Conservation (phyloP, 495 filamentous ascomycete genomes). For the Thermothielavioides terrestris region DNA sequence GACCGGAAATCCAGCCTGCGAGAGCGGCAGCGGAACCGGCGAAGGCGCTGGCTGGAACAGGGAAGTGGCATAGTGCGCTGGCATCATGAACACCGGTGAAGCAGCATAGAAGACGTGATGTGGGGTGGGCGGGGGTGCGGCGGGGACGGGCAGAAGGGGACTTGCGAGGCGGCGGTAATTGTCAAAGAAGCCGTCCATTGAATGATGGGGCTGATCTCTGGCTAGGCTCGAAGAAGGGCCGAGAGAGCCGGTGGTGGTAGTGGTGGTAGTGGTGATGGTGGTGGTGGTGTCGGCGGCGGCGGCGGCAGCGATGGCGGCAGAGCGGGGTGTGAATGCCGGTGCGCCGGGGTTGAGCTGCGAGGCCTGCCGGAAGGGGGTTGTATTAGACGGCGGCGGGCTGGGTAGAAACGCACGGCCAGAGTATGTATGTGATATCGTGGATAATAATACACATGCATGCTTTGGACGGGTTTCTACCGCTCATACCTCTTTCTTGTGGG, state of each 20-base stretch:
- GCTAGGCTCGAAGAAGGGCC: constrained; percentile 8
- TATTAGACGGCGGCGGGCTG: constrained; percentile 8
- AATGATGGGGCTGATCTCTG: constrained; percentile 1
- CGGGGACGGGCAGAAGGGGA: not conserved
- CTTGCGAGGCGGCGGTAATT: not conserved
- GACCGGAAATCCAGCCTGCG: not conserved
- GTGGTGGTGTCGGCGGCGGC: not conserved
- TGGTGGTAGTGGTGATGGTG: constrained; percentile 2
- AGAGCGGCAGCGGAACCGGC: not conserved
- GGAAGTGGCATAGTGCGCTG: constrained; percentile 4
- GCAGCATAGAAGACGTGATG: constrained; percentile 5
- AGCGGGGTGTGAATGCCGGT: constrained; percentile 45
- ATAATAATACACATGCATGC: constrained; percentile 19
- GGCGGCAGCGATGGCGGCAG: not conserved
- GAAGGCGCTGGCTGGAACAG: not conserved
- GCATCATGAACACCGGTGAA: constrained; percentile 13
- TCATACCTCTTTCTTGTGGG: constrained; percentile 41
- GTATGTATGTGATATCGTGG: constrained; percentile 15
- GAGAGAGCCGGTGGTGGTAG: not conserved
- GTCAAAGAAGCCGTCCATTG: constrained; percentile 3
- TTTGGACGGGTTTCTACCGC: constrained; percentile 29
- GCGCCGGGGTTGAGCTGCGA: constrained; percentile 48
- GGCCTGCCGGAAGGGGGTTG: constrained; percentile 24
- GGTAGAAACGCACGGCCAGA: constrained; percentile 37
- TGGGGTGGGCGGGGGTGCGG: not conserved